These are phyloP conservation scores for Penicillium sp. DNA, from an alignment of 2,329 filamentous ascomycete species.

Conservation along the genomic window DNA sequence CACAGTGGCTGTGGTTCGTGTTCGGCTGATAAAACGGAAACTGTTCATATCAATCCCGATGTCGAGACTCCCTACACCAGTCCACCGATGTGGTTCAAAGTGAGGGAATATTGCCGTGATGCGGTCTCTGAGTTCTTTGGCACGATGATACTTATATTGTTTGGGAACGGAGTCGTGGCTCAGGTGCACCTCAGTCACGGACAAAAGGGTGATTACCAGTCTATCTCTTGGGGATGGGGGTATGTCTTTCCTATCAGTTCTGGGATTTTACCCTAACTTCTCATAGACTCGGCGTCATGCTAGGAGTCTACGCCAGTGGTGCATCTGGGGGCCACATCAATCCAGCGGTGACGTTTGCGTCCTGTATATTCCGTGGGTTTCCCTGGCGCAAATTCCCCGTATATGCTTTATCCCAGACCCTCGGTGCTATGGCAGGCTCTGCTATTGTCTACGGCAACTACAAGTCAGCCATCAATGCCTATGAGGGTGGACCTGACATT, in stretches of 20 bases:
- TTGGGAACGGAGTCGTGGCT: slow-evolving; percentile 70
- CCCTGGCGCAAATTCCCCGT: slow-evolving; percentile 70
- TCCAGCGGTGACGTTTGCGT: slow-evolving; percentile 69
- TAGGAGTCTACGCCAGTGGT: slow-evolving; percentile 65
- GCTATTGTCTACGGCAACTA: slow-evolving; percentile 65
- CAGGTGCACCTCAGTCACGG: slow-evolving; percentile 62
- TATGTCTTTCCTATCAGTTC: slow-evolving; percentile 21
- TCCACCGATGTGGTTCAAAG: slow-evolving; percentile 53
- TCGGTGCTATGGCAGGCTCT: slow-evolving; percentile 66
- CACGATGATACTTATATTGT: slow-evolving; percentile 67
- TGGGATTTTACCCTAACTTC: background rate
- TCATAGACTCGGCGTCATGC: slow-evolving; percentile 64
- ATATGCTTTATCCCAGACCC: slow-evolving; percentile 66
- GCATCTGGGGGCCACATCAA: slow-evolving; percentile 67
- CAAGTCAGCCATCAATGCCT: slow-evolving; percentile 63
- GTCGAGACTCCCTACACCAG: slow-evolving; percentile 3
- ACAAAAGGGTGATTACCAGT: slow-evolving; percentile 52
- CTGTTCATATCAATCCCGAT: slow-evolving; percentile 16
- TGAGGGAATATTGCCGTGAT: slow-evolving; percentile 56
- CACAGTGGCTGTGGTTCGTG: slow-evolving; percentile 21
- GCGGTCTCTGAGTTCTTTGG: slow-evolving; percentile 69
- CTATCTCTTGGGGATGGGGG: slow-evolving; percentile 55
- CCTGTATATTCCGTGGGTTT: slow-evolving; percentile 67
- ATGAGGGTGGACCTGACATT: slow-evolving; percentile 59
- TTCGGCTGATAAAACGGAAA: slow-evolving; percentile 17